Evolutionary conservation across 768 basidiomycete species (phyloP).

Genomic region (Leucosporidium scottii): DNA sequence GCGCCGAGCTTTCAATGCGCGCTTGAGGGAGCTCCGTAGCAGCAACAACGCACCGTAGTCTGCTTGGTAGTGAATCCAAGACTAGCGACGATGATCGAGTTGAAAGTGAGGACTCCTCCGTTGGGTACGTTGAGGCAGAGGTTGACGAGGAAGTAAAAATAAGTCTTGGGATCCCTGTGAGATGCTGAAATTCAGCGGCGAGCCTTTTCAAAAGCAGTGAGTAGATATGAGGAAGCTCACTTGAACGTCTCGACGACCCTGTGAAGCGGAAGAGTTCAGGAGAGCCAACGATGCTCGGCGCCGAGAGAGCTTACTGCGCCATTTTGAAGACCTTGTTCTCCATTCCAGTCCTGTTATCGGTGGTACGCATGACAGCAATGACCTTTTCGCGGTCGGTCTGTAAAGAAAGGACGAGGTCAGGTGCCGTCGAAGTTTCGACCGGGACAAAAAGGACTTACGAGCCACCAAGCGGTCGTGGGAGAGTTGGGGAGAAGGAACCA

Average conservation of each 20-base stretch:
- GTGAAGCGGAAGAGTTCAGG: no score
- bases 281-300: no score
- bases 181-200: conserved; percentile 34
- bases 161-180: conserved; percentile 37
- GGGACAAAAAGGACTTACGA: neutral
- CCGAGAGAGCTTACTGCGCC: neutral
- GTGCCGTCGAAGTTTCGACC: neutral
- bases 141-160: conserved; percentile 36
- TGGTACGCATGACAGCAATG: conserved; percentile 32
- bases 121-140: conserved; percentile 36
- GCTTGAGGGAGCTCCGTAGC: conserved; percentile 31
- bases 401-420: neutral
- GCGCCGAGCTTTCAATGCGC: neutral
- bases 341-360: conserved; percentile 35
- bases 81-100: conserved; percentile 9
- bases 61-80: conserved; percentile 33
- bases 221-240: neutral
- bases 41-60: conserved; percentile 24
- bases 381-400: conserved; percentile 31
- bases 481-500: conserved; percentile 34
- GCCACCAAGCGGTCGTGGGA: conserved; percentile 35
- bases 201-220: neutral
- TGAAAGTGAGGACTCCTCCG: conserved; percentile 29
- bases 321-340: conserved; percentile 39
- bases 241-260: neutral